Percentiles rank a stretch among this genome's conserved stretches.
Conservation (phyloP, 805 yeast genomes). For the Blastobotrys attinorum region DNA sequence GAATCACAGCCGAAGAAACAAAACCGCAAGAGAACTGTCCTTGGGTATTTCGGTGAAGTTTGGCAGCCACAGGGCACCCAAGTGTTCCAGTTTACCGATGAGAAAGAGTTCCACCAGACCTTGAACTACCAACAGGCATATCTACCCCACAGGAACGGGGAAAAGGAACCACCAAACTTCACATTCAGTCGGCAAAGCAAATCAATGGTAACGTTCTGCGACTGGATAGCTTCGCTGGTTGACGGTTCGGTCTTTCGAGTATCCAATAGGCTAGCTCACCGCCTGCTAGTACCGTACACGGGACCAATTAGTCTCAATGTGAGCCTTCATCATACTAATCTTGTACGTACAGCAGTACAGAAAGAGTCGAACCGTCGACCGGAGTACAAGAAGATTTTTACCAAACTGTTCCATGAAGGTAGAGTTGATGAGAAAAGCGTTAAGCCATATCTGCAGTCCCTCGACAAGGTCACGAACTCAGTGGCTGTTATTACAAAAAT, state of each 20-base stretch:
- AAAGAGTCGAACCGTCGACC: background rate
- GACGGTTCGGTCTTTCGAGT: background rate
- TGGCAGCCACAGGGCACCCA: no score
- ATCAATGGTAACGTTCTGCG: background rate
- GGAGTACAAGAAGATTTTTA: background rate
- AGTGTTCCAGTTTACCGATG: no score
- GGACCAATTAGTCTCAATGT: no score
- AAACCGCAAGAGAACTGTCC: no score
- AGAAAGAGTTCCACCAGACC: no score
- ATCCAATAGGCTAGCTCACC: background rate
- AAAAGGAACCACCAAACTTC: no score
- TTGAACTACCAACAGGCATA: no score
- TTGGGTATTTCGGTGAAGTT: no score
- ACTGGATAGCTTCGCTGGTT: background rate
- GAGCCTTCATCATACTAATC: no score
- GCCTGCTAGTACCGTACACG: background rate
- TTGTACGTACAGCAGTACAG: background rate
- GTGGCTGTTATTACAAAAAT: background rate
- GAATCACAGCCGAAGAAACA: no score
- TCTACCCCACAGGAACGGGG: no score
- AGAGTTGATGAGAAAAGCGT: background rate
- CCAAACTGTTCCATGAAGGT: background rate
- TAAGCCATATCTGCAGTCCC: background rate
- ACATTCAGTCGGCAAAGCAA: no score
- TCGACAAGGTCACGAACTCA: background rate